Conservation (phyloP, 2,329 filamentous ascomycete genomes). For the Fusarium illudens region DNA sequence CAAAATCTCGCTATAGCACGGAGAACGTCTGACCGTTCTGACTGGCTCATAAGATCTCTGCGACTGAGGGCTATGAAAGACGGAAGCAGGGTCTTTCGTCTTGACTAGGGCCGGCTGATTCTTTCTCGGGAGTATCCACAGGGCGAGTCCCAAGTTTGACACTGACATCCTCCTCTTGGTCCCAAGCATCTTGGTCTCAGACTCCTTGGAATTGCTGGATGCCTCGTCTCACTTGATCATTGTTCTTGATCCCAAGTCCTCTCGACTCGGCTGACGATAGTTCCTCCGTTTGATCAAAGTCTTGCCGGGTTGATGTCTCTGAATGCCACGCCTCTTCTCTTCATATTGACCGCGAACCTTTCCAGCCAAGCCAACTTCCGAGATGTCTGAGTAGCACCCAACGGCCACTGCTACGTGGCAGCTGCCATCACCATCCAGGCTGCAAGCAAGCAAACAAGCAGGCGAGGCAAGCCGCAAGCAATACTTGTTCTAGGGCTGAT, state of each 20-base stretch:
- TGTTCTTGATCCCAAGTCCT: constrained; percentile 38
- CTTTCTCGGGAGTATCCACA: constrained; percentile 44
- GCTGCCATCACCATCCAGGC: constrained; percentile 32
- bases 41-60: constrained; percentile 55
- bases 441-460: constrained; percentile 17
- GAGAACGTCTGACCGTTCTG: constrained; percentile 51
- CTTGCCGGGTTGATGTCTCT: constrained; percentile 35
- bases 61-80: constrained; percentile 59
- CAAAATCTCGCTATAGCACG: constrained; percentile 62
- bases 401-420: constrained; percentile 33
- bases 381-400: constrained; percentile 32
- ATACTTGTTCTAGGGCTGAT: constrained; percentile 13
- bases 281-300: constrained; percentile 38
- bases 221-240: constrained; percentile 35
- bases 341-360: constrained; percentile 41
- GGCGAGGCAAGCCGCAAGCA: constrained; percentile 13
- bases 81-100: constrained; percentile 44
- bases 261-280: constrained; percentile 32
- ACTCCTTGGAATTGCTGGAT: constrained; percentile 28
- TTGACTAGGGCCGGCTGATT: constrained; percentile 45
- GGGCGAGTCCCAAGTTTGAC: constrained; percentile 38
- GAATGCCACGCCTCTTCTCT: constrained; percentile 37
- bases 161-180: constrained; percentile 42
- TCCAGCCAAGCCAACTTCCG: constrained; percentile 42
- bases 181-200: constrained; percentile 37